Conservation (phyloP, 2,329 filamentous ascomycete species). For the Kalaharituber pfeilii region DNA sequence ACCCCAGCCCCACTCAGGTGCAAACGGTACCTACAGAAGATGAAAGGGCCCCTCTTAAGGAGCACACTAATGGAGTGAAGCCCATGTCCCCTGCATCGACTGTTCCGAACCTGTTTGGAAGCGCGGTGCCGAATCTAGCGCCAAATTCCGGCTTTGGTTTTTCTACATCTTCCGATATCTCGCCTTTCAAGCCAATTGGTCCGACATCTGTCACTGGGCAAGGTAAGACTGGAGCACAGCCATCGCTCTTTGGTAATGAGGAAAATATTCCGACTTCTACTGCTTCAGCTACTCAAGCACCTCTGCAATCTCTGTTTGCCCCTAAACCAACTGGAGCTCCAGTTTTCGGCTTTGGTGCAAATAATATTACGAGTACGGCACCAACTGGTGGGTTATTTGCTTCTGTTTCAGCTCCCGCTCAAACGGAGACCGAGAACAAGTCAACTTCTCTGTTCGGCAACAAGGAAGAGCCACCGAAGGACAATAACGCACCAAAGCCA, state of each 20-base stretch:
- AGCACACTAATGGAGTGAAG: slow-evolving; percentile 1
- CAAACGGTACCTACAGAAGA: not conserved
- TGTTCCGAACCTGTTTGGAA: not conserved
- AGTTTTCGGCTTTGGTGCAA: not conserved
- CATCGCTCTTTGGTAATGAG: not conserved
- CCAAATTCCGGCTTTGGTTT: not conserved
- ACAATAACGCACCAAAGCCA: not conserved
- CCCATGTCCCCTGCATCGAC: not conserved
- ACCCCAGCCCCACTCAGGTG: not conserved
- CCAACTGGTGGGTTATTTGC: not conserved
- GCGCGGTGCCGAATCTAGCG: not conserved
- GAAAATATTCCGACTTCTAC: not conserved
- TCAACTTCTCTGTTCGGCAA: not conserved
- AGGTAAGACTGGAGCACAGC: not conserved
- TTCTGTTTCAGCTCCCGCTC: not conserved
- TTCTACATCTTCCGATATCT: not conserved
- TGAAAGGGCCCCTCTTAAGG: not conserved
- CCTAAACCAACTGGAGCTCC: not conserved
- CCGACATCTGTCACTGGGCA: not conserved
- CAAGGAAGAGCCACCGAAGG: not conserved
- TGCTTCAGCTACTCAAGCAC: not conserved
- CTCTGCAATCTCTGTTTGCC: not conserved
- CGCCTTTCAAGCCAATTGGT: not conserved
- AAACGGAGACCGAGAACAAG: not conserved
- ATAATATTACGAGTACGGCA: not conserved